Base-by-base conservation (phyloP, 192 early-diverging fungal species). In the Entomortierella parvispora region DNA sequence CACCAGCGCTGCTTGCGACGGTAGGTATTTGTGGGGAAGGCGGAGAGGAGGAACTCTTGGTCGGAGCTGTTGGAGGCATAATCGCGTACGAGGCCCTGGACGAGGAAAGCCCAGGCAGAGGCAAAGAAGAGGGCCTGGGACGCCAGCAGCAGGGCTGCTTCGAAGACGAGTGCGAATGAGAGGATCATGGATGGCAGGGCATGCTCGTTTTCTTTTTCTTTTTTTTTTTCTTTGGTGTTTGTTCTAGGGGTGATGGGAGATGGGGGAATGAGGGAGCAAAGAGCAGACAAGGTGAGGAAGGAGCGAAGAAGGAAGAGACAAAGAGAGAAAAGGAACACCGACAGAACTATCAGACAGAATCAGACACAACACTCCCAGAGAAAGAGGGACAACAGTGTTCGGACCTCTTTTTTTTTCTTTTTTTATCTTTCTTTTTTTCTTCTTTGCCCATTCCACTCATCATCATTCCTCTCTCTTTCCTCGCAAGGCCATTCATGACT, bases 91-190 rank as follows among this genome's bases (percentile, higher is more conserved):
- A 93, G 82, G 32, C 86, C 85, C 45, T 90, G 83, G 40, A 89
- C 85, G 8, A 93, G 80, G 58, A 91, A 93, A 17, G 85, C 60
- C 86, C 90, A 91, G 29, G 89, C 92, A 44, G 91, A 69, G n/a
- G 86, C 81, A 72, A 92, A 93, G 75, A 90, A 91, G 12, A 90
- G 56, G 43, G 81, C 80, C 65, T 88, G 90, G 33, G 89, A 91
- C 40, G 83, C 86, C 45, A 82, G 70, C 14, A 90, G 74, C 43
- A 93, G 79, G 15, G 88, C 53, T 22, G 80, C 76, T 72, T 89
- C 86, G 2, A 85, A 65, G 54, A 78, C 50, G 17, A 70, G 61
- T 32, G 44, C 57, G 32, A 82, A 60, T 31, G 81, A 58, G 44
- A 68, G 43, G 46, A 50, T 60, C 62, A 72, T 72, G 43, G 56